Base-by-base conservation (phyloP, 2,329 filamentous ascomycete genomes). In the Rutstroemia sp. region DNA sequence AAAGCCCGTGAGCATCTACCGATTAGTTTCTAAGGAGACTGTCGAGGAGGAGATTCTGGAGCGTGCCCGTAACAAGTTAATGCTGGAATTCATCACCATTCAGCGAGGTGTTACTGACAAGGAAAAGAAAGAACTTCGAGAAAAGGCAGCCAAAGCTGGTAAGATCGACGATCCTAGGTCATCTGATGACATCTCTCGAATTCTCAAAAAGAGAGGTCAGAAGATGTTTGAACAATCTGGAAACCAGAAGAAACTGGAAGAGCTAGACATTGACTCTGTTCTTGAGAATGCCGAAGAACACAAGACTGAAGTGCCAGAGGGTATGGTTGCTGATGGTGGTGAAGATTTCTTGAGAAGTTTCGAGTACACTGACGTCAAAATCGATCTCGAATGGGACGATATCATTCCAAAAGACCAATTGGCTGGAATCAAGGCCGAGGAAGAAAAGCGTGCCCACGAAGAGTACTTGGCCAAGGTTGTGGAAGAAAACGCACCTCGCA, bases 141-240 rank as follows among this genome's bases (percentile, higher is more conserved):
- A 85, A 64, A 83, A 96, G 67, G 84, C 90, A 64, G 86, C 86
- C 65, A 89, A 92, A 72, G 88, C 91, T 71, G 83, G 83, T 73
- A 87, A 75, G 78, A 83, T 79, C 38, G 86, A 87, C 54, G 92
- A 95, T 64, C 92, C 92, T 7, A 92, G 86, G 58, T 95, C 90
- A 2, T 89, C 89, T 0, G 92, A 96, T 62, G 94, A 96, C 68
- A 97, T 97, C 63, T 95, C 94, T 60, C 88, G 89, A 71, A 95
- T 99, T 58, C 81, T 99, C 68, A 97, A 97, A 75, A 91, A 92
- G 73, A 88, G 94, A 64, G 95, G 94, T n/a, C 94, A 96, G 69
- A 96, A 94, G 73, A 95, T 99, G 87, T 99, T 99, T 64, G 92
- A 97, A 72, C 92, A 96, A 71, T 94, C 89, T 10, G 89, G 90